A percentile compares a stretch with the other conserved stretches of the same genome.
Conservation (phyloP, 23 red algal species). For the Gracilaria vermiculophylla region DNA sequence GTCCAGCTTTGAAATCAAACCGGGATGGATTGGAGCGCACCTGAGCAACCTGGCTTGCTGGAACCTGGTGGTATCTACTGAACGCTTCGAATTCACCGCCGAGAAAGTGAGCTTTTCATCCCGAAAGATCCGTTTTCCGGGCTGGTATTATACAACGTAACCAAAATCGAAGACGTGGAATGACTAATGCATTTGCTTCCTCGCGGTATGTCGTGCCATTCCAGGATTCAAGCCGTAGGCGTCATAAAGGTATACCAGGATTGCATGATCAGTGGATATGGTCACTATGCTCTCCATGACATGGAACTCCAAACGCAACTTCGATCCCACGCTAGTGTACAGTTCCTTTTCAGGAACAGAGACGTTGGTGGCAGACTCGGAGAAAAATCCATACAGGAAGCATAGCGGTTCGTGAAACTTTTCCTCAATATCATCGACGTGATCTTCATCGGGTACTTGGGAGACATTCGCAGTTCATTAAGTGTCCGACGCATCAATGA, state of each 20-base stretch:
- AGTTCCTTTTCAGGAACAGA: conserved; percentile 3
- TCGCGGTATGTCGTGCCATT: neutral
- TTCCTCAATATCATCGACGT: neutral
- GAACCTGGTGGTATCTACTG: neutral
- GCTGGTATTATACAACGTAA: neutral
- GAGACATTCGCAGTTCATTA: conserved; percentile 11
- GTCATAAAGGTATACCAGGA: conserved; percentile 18
- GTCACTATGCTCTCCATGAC: neutral
- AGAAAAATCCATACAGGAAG: conserved; percentile 5
- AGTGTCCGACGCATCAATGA: conserved; percentile 38
- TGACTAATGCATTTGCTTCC: conserved; percentile 4
- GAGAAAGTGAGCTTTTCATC: neutral
- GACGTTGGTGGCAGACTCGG: neutral
- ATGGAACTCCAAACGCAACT: neutral
- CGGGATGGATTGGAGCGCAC: conserved; percentile 12
- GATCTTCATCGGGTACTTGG: conserved; percentile 27
- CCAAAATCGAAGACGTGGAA: neutral
- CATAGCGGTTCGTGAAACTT: conserved; percentile 29
- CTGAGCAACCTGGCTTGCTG: neutral
- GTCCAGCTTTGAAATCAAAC: neutral
- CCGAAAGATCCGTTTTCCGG: neutral
- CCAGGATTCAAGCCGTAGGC: neutral
- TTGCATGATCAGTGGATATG: conserved; percentile 6
- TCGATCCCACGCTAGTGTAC: neutral
- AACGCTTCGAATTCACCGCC: neutral